These are phyloP conservation scores for Verticillium alfalfae DNA, from an alignment of 2,329 filamentous ascomycete species.

Conservation along the genomic window DNA sequence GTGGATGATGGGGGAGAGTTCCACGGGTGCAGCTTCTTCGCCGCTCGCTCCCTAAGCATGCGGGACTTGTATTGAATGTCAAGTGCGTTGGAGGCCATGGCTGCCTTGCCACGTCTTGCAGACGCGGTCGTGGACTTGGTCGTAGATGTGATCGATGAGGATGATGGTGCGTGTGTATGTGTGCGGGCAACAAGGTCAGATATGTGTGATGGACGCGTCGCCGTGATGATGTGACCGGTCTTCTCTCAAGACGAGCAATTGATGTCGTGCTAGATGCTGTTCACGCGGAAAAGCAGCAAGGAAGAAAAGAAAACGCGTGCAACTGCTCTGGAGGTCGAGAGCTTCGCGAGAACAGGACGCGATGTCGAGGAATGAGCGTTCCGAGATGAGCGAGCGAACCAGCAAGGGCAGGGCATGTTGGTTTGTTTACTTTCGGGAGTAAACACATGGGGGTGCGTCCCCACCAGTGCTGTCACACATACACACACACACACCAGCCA, in stretches of 20 bases:
- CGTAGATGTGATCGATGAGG: background rate
- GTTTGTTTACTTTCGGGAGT: constrained; percentile 3
- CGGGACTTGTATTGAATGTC: constrained; percentile 38
- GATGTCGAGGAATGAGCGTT: background rate
- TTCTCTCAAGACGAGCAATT: background rate
- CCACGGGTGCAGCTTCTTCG: constrained; percentile 49
- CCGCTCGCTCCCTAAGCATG: constrained; percentile 46
- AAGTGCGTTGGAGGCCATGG: constrained; percentile 33
- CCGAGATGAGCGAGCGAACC: background rate
- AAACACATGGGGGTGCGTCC: background rate
- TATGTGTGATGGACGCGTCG: background rate
- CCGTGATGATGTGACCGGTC: background rate
- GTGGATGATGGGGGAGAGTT: constrained; percentile 54
- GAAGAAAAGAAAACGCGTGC: background rate
- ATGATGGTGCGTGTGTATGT: background rate
- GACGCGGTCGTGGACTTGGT: constrained; percentile 1
- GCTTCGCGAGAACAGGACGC: background rate
- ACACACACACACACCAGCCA: background rate
- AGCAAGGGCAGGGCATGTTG: background rate
- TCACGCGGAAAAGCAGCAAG: background rate
- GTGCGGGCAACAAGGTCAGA: background rate
- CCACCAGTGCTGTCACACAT: background rate
- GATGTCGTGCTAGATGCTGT: background rate
- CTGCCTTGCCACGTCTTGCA: constrained; percentile 6
- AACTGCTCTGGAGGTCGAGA: background rate